Conservation (phyloP, 805 yeast genomes). For the Candida arabinofermentans region DNA sequence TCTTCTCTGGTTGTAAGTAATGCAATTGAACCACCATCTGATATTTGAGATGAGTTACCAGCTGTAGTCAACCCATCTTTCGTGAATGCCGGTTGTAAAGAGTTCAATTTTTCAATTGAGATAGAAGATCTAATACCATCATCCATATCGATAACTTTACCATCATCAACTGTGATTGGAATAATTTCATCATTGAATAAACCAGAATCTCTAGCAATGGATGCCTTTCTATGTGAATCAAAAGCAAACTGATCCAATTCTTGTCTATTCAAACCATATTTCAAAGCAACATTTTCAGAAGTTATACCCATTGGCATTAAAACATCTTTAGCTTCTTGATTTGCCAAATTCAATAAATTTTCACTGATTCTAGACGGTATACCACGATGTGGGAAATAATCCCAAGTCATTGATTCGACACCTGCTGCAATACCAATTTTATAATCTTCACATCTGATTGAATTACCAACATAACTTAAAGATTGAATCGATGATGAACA, state of each 20-base stretch:
- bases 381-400: slow-evolving; percentile 38
- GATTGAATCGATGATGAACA: slow-evolving; percentile 40
- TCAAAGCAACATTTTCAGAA: slow-evolving; percentile 26
- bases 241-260: slow-evolving; percentile 28
- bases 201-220: slow-evolving; percentile 24
- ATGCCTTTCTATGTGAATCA: slow-evolving; percentile 25
- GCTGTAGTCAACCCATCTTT: slow-evolving; percentile 24
- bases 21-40: slow-evolving; percentile 36
- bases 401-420: slow-evolving; percentile 40
- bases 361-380: slow-evolving; percentile 32
- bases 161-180: slow-evolving; percentile 17
- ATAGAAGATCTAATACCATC: slow-evolving; percentile 23
- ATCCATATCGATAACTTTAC: slow-evolving; percentile 9
- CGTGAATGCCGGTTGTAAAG: slow-evolving; percentile 26
- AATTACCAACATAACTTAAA: slow-evolving; percentile 30
- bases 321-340: slow-evolving; percentile 31
- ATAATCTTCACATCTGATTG: slow-evolving; percentile 30
- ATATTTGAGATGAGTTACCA: slow-evolving; percentile 35
- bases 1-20: slow-evolving; percentile 32
- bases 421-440: slow-evolving; percentile 37
- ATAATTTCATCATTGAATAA: slow-evolving; percentile 26
- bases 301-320: slow-evolving; percentile 33
- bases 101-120: slow-evolving; percentile 23
- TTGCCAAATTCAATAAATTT: slow-evolving; percentile 20
- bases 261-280: slow-evolving; percentile 24